phyloP scores from a whole-genome alignment of 192 early-diverging fungal species.

The Chytriomyces confervae region DNA sequence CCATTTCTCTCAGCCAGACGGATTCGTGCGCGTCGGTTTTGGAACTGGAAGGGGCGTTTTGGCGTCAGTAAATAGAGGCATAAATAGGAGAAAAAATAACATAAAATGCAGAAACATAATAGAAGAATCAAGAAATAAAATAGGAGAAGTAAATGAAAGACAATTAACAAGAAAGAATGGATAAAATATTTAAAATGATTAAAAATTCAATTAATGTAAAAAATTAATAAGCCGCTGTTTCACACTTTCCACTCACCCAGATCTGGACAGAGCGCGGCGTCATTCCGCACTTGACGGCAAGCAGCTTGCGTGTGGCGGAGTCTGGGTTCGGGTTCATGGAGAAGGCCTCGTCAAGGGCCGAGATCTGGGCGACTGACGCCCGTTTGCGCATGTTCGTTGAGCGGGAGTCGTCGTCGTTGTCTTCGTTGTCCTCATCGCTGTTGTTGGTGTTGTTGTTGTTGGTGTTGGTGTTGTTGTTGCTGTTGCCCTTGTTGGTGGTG shows the following conservation, averaged over 20 bases:
- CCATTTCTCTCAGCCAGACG: conserved; percentile 20
- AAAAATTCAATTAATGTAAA: not conserved
- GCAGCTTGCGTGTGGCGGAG: not conserved
- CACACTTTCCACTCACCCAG: conserved; percentile 3
- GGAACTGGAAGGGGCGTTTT: not conserved
- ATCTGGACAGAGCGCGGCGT: conserved; percentile 21
- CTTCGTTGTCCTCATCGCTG: conserved; percentile 3
- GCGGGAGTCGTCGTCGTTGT: conserved; percentile 3
- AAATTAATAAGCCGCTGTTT: too few species aligned
- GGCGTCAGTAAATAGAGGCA: not conserved
- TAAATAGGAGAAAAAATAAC: not conserved
- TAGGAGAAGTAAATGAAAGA: not conserved
- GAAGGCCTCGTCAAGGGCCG: conserved; percentile 11
- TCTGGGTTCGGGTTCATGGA: conserved; percentile 29
- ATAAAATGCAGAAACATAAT: not conserved
- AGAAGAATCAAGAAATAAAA: not conserved
- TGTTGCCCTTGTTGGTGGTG: not conserved
- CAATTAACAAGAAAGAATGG: not conserved
- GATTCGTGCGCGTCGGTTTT: conserved; percentile 24
- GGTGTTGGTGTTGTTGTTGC: not conserved
- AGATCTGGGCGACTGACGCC: conserved; percentile 5
- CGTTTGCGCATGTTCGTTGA: not conserved
- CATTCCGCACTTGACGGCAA: conserved; percentile 10
- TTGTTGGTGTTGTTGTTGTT: not conserved
- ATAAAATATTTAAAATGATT: not conserved